Evolutionary conservation across 495 filamentous ascomycete species (phyloP).

Genomic region (Sabuloglossum arenarium): DNA sequence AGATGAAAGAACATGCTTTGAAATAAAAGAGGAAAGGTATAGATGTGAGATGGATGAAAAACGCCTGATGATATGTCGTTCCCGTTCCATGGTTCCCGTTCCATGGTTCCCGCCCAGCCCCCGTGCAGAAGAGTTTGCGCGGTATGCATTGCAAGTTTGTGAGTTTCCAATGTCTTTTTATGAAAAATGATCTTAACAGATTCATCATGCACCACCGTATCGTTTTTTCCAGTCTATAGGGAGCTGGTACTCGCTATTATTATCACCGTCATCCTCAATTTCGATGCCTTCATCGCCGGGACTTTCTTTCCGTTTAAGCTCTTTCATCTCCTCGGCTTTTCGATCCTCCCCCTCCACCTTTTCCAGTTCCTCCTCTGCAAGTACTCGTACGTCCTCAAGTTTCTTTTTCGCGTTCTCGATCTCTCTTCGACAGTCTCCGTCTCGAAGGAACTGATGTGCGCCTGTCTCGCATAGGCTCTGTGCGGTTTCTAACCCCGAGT

Average conservation of each 20-base stretch:
- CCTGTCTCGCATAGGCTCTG: constrained; percentile 66
- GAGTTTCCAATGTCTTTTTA: no score
- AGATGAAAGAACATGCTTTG: no score
- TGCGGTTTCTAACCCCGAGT: constrained; percentile 55
- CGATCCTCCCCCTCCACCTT: constrained; percentile 7
- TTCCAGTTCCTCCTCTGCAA: constrained; percentile 32
- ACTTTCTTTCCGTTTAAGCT: background rate
- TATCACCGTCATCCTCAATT: background rate
- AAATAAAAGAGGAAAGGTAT: no score
- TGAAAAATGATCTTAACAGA: no score
- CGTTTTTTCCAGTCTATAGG: background rate
- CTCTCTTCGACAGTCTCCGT: constrained; percentile 60
- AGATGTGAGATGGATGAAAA: no score
- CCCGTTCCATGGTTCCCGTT: no score
- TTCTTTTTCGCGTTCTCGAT: constrained; percentile 42
- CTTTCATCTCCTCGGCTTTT: background rate
- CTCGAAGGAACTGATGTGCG: constrained; percentile 69
- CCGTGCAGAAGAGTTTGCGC: no score
- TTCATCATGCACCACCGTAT: background rate
- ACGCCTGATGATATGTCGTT: no score
- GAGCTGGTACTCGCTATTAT: background rate
- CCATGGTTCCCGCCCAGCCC: no score
- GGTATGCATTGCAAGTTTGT: no score
- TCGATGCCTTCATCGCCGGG: constrained; percentile 1
- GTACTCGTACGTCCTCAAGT: constrained; percentile 34